Evolutionary conservation across 2,329 filamentous ascomycete genomes (phyloP).

Genomic region (Penicillium olsonii): DNA sequence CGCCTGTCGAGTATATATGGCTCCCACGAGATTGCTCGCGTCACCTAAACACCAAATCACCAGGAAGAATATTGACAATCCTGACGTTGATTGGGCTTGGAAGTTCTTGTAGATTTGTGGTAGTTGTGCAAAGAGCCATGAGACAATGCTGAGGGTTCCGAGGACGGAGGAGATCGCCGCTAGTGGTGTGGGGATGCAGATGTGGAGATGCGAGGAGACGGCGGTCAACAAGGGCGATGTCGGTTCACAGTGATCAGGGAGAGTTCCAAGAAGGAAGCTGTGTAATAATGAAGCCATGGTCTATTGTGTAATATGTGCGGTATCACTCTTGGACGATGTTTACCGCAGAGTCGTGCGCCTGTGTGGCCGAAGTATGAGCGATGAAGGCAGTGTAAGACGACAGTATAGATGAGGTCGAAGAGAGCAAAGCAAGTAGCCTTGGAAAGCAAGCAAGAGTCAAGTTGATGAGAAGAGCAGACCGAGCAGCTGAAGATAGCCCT

Average conservation of each 20-base stretch:
- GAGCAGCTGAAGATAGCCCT: not conserved
- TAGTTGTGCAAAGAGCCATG: constrained; percentile 69
- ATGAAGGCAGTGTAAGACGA: constrained; percentile 3
- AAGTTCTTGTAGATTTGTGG: constrained; percentile 72
- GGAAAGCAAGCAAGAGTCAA: not conserved
- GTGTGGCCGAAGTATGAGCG: constrained; percentile 4
- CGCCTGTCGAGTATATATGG: constrained; percentile 64
- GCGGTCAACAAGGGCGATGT: constrained; percentile 57
- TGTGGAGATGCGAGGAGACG: constrained; percentile 61
- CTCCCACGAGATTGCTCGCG: constrained; percentile 63
- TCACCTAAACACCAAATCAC: constrained; percentile 68
- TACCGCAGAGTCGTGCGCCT: not conserved
- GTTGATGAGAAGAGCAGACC: not conserved
- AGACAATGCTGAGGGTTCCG: constrained; percentile 63
- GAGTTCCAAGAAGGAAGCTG: constrained; percentile 28
- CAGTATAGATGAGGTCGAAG: not conserved
- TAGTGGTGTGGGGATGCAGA: constrained; percentile 64
- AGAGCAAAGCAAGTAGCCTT: not conserved
- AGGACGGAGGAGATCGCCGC: constrained; percentile 63
- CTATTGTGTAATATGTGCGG: not conserved
- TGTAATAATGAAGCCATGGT: constrained; percentile 35
- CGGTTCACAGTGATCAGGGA: constrained; percentile 63
- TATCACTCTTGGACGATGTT: not conserved
- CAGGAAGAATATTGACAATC: constrained; percentile 66
- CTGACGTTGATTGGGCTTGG: constrained; percentile 63